Percentiles rank a stretch among this genome's conserved stretches.
phyloP scores from a whole-genome alignment of 1,284 basidiomycete genomes.

The Cystobasidium pallidum region DNA sequence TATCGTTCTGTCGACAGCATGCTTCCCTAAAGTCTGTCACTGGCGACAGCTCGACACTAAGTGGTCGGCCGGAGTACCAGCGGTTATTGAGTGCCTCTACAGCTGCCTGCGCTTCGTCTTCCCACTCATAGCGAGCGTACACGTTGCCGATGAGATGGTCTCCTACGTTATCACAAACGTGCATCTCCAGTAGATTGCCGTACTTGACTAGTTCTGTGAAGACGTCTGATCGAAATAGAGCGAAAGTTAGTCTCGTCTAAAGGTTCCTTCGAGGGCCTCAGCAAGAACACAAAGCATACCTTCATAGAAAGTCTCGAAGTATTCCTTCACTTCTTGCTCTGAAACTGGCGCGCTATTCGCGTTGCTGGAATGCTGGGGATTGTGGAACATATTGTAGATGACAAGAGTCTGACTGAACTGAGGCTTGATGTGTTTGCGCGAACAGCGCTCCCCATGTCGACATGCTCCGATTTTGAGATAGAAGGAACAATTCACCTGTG shows the following conservation, averaged over 20 bases:
- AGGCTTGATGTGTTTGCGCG: conserved; percentile 95
- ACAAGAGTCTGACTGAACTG: conserved; percentile 97
- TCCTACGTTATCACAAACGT: conserved; percentile 99
- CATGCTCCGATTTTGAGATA: conserved; percentile 81
- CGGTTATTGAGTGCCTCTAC: conserved; percentile 91
- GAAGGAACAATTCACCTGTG: conserved; percentile 52
- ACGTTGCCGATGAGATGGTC: conserved; percentile 99
- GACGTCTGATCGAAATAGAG: conserved; percentile 53
- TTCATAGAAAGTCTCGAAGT: conserved; percentile 97
- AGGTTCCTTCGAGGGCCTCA: conserved; percentile 3
- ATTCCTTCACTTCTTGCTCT: conserved; percentile 84
- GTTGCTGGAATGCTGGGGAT: conserved; percentile 74
- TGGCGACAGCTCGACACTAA: conserved; percentile 98
- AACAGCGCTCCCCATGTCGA: conserved; percentile 93
- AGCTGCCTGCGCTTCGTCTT: conserved; percentile 92
- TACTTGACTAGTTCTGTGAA: conserved; percentile 82
- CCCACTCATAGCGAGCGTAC: conserved; percentile 97
- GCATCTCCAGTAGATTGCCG: conserved; percentile 91
- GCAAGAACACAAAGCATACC: conserved; percentile 69
- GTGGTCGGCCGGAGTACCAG: conserved; percentile 97
- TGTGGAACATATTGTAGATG: conserved; percentile 98
- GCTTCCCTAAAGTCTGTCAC: conserved; percentile 99
- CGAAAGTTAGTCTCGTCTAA: background rate
- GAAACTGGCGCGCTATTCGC: conserved; percentile 60
- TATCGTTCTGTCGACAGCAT: conserved; percentile 96